A percentile compares a stretch with the other conserved stretches of the same genome.
Evolutionary conservation across 768 basidiomycete species (phyloP).

Genomic region (Psilocybe tampanensis): DNA sequence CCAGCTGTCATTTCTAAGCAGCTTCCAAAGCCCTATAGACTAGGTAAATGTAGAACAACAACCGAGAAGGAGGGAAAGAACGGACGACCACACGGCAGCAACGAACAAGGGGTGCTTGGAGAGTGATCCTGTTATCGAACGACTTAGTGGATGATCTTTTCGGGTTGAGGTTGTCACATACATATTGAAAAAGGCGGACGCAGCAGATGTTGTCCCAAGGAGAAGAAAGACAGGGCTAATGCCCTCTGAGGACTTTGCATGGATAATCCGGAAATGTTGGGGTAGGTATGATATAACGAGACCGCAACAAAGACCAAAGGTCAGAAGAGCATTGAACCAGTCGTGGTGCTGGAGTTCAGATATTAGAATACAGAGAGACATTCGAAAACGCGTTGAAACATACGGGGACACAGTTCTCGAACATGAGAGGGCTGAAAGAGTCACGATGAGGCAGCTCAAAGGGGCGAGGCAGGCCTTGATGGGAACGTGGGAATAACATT

Average conservation of each 20-base stretch:
- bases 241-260: conserved; percentile 78
- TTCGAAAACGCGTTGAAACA: background rate
- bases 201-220: conserved; percentile 83
- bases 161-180: conserved; percentile 31
- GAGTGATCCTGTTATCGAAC: conserved; percentile 59
- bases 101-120: conserved; percentile 81
- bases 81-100: conserved; percentile 83
- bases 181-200: conserved; percentile 87
- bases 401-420: background rate
- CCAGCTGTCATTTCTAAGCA: conserved; percentile 86
- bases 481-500: background rate
- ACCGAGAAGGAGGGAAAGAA: conserved; percentile 6
- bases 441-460: too few relatives aligned
- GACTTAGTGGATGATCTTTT: background rate
- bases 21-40: conserved; percentile 68
- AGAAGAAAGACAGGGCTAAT: conserved; percentile 92
- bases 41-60: background rate
- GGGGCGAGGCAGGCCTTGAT: background rate
- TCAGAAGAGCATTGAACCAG: conserved; percentile 68
- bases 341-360: conserved; percentile 63
- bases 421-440: background rate
- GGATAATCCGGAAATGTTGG: conserved; percentile 84
- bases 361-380: background rate
- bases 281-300: conserved; percentile 84
- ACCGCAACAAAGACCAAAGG: conserved; percentile 66